Base-by-base conservation (phyloP, 805 yeast genomes). In the Cephaloascus fragrans region DNA sequence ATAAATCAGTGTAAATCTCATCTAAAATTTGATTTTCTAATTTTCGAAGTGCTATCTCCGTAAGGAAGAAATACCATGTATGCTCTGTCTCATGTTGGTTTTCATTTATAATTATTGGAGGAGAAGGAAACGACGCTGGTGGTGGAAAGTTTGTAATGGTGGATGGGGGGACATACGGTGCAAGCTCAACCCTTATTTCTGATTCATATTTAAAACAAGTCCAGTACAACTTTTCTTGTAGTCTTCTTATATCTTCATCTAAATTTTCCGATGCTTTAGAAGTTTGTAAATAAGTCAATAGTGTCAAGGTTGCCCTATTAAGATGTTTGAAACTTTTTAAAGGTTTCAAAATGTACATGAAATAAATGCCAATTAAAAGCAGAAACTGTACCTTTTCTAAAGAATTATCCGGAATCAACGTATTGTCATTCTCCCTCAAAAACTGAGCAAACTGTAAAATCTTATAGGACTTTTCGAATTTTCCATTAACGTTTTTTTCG, bases 31-130 rank as follows among this genome's bases (percentile, higher is more conserved):
- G 49, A 45, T 64, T 64, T 41, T 63, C 70, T 16, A 62, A 53
- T 45, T 63, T 62, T 20, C 69, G 45, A 16, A 61, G 59, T 0
- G 70, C 70, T 4, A 61, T 52, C 41, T 64, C 70, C 0, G 67
- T 63, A 33, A 63, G 46, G 41, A 56, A 64, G 36, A 44, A 63
- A 45, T 60, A 61, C 70, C 69, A 64, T 18, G 63, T 50, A 41
- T 57, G 55, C 36, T 48, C 46, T 35, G 51, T 57, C 34, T 56
- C 58, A 31, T 42, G 50, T 20, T 44, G 47, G 4, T 46, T 39
- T 26, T 41, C 37, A 26, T 35, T 35, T 3, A 32, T 32, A 19
- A 32, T 29, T 6, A 41, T 35, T 17, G 38, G 34, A 2, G 43
- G 43, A 8, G 32, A 37, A 6, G 43, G 43, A 33, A 41, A 41